A percentile compares a stretch with the other conserved stretches of the same genome.
Evolutionary conservation across 768 basidiomycete genomes (phyloP).

Genomic region (Baorangia bicolor): DNA sequence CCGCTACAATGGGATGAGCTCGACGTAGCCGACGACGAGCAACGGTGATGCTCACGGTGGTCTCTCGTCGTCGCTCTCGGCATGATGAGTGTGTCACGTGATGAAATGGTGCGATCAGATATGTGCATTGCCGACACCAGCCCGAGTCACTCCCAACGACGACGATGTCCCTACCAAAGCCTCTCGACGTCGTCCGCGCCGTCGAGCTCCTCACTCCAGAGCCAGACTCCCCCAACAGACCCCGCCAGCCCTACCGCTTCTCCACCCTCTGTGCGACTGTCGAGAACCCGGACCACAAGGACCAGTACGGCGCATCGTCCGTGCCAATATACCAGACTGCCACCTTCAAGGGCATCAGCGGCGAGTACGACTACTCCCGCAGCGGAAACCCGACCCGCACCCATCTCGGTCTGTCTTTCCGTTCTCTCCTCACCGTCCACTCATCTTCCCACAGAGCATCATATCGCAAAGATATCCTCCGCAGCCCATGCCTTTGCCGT

Average conservation of each 20-base stretch:
- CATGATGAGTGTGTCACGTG: slow-evolving; percentile 24
- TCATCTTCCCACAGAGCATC: slow-evolving; percentile 67
- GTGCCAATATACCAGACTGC: slow-evolving; percentile 98
- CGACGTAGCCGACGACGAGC: slow-evolving; percentile 1
- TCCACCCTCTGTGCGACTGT: slow-evolving; percentile 91
- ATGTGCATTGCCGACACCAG: neutral
- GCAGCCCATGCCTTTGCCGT: slow-evolving; percentile 89
- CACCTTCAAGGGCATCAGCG: slow-evolving; percentile 93
- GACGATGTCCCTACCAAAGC: slow-evolving; percentile 9
- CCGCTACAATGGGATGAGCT: slow-evolving; percentile 32
- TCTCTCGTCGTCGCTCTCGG: slow-evolving; percentile 23
- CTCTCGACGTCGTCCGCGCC: slow-evolving; percentile 6
- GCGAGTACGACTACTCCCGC: slow-evolving; percentile 90
- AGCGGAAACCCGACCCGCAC: slow-evolving; percentile 97
- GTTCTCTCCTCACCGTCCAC: neutral
- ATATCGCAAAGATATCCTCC: slow-evolving; percentile 95
- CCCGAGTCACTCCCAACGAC: neutral
- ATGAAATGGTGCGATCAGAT: slow-evolving; percentile 15
- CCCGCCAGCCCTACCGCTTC: slow-evolving; percentile 79
- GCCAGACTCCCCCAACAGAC: slow-evolving; percentile 68
- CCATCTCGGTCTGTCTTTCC: slow-evolving; percentile 72
- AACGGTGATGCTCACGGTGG: slow-evolving; percentile 32
- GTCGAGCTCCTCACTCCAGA: slow-evolving; percentile 79
- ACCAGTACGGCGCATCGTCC: slow-evolving; percentile 91
- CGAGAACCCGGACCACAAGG: slow-evolving; percentile 88